These are phyloP conservation scores for Rachicladosporium sp. DNA, from an alignment of 2,329 filamentous ascomycete species.

Conservation along the genomic window DNA sequence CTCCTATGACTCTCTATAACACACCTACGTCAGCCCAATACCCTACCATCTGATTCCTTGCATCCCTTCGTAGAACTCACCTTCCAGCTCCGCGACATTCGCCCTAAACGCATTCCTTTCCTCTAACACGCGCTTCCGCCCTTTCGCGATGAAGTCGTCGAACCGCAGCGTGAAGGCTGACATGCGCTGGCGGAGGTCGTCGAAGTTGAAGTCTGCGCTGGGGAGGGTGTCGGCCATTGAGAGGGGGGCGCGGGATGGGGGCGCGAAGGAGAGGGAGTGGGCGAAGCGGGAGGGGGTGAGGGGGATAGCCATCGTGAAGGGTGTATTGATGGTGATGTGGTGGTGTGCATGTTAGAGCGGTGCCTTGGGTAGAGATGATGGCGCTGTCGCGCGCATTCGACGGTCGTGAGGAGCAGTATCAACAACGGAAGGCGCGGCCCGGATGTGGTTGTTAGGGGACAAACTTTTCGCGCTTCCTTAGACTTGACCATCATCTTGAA, in stretches of 20 bases:
- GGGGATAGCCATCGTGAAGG: slow-evolving; percentile 17
- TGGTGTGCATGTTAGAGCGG: neutral
- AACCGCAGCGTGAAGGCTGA: slow-evolving; percentile 80
- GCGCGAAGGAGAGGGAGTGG: slow-evolving; percentile 53
- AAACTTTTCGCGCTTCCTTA: too few relatives aligned
- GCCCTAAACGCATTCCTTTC: slow-evolving; percentile 90
- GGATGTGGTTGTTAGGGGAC: too few relatives aligned
- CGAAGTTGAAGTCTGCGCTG: slow-evolving; percentile 88
- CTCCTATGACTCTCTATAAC: too few relatives aligned
- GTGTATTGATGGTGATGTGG: neutral
- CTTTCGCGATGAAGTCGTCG: slow-evolving; percentile 86
- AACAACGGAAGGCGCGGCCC: too few relatives aligned
- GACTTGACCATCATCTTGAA: too few relatives aligned
- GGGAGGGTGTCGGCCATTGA: slow-evolving; percentile 71
- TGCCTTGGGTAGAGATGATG: too few relatives aligned
- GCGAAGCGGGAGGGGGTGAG: slow-evolving; percentile 49
- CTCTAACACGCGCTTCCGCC: slow-evolving; percentile 76
- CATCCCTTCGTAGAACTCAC: slow-evolving; percentile 35
- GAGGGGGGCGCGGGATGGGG: slow-evolving; percentile 34
- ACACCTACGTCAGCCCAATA: neutral
- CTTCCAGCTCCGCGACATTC: slow-evolving; percentile 79
- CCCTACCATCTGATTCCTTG: neutral
- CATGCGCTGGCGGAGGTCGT: slow-evolving; percentile 92
- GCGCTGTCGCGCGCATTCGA: too few relatives aligned
- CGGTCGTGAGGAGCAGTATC: too few relatives aligned